phyloP scores from a whole-genome alignment of 2,329 filamentous ascomycete genomes.

The Zelopaecilomyces penicillatus region DNA sequence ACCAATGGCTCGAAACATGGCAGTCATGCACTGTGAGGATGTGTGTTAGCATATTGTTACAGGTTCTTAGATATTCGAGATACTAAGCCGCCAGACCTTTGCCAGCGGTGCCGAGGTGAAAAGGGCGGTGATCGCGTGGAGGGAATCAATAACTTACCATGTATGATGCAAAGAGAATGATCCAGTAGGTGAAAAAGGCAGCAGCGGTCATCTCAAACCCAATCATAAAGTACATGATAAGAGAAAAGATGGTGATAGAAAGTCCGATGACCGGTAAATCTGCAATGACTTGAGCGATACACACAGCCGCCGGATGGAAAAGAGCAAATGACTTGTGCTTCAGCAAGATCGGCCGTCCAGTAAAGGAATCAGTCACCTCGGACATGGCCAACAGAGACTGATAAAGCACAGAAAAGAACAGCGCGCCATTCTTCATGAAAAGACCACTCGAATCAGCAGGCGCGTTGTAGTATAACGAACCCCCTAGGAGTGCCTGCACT shows the following conservation, averaged over 20 bases:
- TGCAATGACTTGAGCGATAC: conserved; percentile 47
- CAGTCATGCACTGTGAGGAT: conserved; percentile 41
- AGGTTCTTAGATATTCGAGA: background rate
- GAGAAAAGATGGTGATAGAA: conserved; percentile 48
- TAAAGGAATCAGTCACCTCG: conserved; percentile 57
- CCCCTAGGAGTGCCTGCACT: conserved; percentile 52
- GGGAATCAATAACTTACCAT: conserved; percentile 31
- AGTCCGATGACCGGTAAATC: conserved; percentile 49
- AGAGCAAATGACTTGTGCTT: conserved; percentile 52
- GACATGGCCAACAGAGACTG: conserved; percentile 55
- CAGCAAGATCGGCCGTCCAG: conserved; percentile 48
- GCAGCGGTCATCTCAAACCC: conserved; percentile 42
- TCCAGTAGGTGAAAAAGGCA: conserved; percentile 55
- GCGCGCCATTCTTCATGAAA: conserved; percentile 54
- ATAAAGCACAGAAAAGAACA: conserved; percentile 57
- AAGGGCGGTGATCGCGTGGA: no score
- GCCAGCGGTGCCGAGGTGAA: no score
- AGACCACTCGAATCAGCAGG: conserved; percentile 48
- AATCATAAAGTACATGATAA: conserved; percentile 58
- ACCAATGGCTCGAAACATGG: conserved; percentile 47
- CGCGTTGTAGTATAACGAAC: conserved; percentile 60
- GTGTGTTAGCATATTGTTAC: conserved; percentile 2
- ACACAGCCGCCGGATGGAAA: conserved; percentile 50
- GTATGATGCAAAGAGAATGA: conserved; percentile 40
- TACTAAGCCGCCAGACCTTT: no score